Percentiles rank a stretch among this genome's conserved stretches.
These are phyloP conservation scores for Peziza echinospora DNA, from an alignment of 495 filamentous ascomycete genomes.

Conservation along the genomic window DNA sequence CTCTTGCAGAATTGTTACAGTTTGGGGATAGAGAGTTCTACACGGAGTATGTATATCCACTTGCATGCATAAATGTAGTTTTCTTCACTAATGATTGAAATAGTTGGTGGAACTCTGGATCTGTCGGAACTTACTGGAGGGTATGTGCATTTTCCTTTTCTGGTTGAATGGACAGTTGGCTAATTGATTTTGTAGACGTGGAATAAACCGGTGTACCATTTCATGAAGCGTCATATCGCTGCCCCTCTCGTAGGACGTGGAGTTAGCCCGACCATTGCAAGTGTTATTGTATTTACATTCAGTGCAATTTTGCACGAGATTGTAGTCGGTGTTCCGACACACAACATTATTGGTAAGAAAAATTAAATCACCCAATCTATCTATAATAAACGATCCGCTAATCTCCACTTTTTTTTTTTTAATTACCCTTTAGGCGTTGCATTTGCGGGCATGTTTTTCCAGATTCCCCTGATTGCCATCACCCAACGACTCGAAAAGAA, in stretches of 20 bases:
- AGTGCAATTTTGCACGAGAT: constrained; percentile 80
- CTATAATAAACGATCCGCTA: not conserved
- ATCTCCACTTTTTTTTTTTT: not conserved
- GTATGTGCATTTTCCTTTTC: too few relatives aligned
- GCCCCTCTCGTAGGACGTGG: constrained; percentile 65
- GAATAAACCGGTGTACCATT: constrained; percentile 93
- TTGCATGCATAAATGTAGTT: not conserved
- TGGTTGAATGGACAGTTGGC: too few relatives aligned
- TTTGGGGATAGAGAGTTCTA: constrained; percentile 94
- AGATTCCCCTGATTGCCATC: constrained; percentile 66
- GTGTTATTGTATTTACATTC: constrained; percentile 59
- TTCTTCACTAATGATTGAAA: not conserved
- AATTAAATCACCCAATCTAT: constrained; percentile 1
- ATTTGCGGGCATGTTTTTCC: constrained; percentile 80
- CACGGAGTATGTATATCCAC: constrained; percentile 30
- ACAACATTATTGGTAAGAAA: constrained; percentile 64
- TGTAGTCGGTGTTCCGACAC: constrained; percentile 82
- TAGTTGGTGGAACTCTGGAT: constrained; percentile 80
- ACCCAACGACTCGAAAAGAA: constrained; percentile 61
- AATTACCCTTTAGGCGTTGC: constrained; percentile 38
- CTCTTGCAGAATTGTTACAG: constrained; percentile 66
- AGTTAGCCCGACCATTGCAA: constrained; percentile 43
- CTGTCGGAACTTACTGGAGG: constrained; percentile 66
- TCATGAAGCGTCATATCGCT: constrained; percentile 86
- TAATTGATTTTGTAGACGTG: too few relatives aligned